A percentile compares a stretch with the other conserved stretches of the same genome.
Evolutionary conservation across 139 green algal genomes (phyloP).

Genomic region (Asterochloris erici): DNA sequence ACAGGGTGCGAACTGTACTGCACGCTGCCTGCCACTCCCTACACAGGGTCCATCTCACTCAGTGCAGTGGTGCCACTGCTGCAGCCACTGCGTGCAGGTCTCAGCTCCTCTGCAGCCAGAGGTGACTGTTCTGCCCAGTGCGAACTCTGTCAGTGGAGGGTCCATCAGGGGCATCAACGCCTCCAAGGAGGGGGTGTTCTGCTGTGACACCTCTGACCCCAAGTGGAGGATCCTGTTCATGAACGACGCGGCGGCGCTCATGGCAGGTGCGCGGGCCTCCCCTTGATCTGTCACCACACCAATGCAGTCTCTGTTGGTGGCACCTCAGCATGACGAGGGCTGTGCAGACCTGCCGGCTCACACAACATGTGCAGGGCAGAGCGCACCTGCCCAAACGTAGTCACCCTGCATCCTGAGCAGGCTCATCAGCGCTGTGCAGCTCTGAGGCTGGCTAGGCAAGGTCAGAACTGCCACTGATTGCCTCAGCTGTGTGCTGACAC

Average conservation of each 20-base stretch:
- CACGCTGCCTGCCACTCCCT: neutral
- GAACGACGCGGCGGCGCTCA: constrained; percentile 65
- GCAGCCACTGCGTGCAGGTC: neutral
- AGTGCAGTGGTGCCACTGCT: neutral
- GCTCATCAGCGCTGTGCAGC: too few relatives aligned
- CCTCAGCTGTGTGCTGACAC: too few relatives aligned
- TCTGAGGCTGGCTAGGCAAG: too few relatives aligned
- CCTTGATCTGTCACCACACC: too few relatives aligned
- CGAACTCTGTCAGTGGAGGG: neutral
- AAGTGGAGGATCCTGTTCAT: constrained; percentile 65
- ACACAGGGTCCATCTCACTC: neutral
- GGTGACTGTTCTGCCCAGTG: neutral
- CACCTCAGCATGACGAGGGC: too few relatives aligned
- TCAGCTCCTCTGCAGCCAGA: neutral
- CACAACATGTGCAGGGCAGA: too few relatives aligned
- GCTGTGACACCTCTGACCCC: constrained; percentile 49
- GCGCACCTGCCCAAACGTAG: too few relatives aligned
- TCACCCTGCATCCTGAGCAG: too few relatives aligned
- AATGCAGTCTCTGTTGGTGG: too few relatives aligned
- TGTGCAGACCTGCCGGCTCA: too few relatives aligned
- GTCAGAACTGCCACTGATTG: too few relatives aligned
- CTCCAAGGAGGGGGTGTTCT: constrained; percentile 74
- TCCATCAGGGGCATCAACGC: constrained; percentile 39
- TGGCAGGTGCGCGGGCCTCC: neutral
- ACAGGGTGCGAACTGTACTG: constrained; percentile 33